These are phyloP conservation scores for Talaromyces rugulosus DNA, from an alignment of 2,329 filamentous ascomycete species.

Conservation along the genomic window DNA sequence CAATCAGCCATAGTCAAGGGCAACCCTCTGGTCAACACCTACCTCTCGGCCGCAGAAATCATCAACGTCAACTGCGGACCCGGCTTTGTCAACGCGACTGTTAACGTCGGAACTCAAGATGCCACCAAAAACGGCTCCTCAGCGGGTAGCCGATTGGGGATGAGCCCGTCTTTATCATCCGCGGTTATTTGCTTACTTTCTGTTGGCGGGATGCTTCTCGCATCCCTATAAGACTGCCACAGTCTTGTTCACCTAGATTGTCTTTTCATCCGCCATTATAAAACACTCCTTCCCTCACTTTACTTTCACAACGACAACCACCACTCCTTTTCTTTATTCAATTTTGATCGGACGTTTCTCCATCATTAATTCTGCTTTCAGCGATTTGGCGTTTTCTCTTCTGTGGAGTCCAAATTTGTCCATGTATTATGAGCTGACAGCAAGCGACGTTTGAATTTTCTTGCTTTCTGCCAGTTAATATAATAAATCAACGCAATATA, in stretches of 20 bases:
- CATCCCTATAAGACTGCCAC: neutral
- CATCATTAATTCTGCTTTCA: neutral
- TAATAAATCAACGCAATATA: neutral
- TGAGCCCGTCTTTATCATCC: neutral
- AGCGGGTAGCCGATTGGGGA: neutral
- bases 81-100: conserved; percentile 49
- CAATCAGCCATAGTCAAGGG: conserved; percentile 61
- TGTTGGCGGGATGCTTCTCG: neutral
- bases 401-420: neutral
- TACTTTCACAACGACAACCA: neutral
- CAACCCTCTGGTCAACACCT: conserved; percentile 65
- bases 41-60: conserved; percentile 65
- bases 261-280: neutral
- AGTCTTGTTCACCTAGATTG: neutral
- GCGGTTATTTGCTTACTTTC: neutral
- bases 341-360: neutral
- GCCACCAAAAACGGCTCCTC: conserved; percentile 5
- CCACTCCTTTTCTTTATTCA: neutral
- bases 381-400: neutral
- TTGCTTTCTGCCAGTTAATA: neutral
- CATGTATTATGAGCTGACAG: neutral
- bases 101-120: conserved; percentile 24
- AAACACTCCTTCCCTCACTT: neutral
- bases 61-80: conserved; percentile 64
- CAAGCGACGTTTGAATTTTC: neutral